Conservation (phyloP, 306 rosid species). For the Citrullus colocynthis region DNA sequence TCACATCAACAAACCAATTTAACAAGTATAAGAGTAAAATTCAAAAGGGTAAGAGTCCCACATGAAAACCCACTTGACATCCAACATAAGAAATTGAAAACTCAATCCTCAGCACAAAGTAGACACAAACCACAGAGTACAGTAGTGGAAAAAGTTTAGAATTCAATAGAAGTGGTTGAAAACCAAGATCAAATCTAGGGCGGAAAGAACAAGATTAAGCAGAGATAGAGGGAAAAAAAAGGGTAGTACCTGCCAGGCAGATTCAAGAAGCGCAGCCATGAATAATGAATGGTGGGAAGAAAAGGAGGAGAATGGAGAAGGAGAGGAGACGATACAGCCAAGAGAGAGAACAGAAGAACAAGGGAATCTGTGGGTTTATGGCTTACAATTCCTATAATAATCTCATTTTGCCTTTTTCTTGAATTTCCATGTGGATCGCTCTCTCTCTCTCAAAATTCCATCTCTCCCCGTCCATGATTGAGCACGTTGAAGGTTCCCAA, state of each 20-base stretch:
- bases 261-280: constrained; percentile 17
- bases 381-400: neutral
- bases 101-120: neutral
- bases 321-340: neutral
- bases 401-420: neutral
- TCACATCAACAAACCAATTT: neutral
- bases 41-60: neutral
- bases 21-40: neutral
- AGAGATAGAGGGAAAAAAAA: neutral
- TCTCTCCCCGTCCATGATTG: neutral
- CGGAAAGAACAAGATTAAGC: neutral
- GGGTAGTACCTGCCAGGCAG: constrained; percentile 64
- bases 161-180: neutral
- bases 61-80: neutral
- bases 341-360: neutral
- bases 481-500: neutral
- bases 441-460: neutral
- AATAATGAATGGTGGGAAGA: constrained; percentile 12
- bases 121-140: no score
- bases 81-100: neutral
- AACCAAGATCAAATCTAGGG: constrained; percentile 19
- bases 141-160: neutral
- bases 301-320: neutral
- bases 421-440: neutral
- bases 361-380: neutral